A percentile compares a stretch with the other conserved stretches of the same genome.
Evolutionary conservation across 495 filamentous ascomycete species (phyloP).

Genomic region (Penicillium turbatum): DNA sequence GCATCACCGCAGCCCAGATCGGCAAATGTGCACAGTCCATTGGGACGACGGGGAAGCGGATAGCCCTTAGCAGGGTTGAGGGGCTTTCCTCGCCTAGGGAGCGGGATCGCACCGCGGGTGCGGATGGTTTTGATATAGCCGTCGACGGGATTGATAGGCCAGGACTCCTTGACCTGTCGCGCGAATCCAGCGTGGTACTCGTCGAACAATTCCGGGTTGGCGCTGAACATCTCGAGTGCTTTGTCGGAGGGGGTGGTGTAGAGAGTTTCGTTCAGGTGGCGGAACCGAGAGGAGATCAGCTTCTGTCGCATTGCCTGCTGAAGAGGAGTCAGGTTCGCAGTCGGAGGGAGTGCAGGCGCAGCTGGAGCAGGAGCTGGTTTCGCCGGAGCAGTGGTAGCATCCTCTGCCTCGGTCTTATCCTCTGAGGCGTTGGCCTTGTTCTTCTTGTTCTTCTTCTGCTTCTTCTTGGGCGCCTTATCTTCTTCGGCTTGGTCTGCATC

Average conservation of each 20-base stretch:
- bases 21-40: conserved; percentile 68
- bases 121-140: conserved; percentile 68
- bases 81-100: conserved; percentile 36
- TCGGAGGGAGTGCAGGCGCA: conserved; percentile 32
- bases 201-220: conserved; percentile 81
- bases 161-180: conserved; percentile 79
- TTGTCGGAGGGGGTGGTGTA: conserved; percentile 84
- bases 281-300: conserved; percentile 89
- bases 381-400: conserved; percentile 11
- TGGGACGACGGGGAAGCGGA: conserved; percentile 48
- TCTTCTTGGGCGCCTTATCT: conserved; percentile 26
- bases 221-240: conserved; percentile 70
- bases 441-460: conserved; percentile 39
- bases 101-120: conserved; percentile 44
- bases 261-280: conserved; percentile 91
- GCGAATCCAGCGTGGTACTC: conserved; percentile 96
- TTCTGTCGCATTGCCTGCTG: conserved; percentile 92
- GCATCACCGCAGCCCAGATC: conserved; percentile 85
- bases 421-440: conserved; percentile 22
- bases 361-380: conserved; percentile 25
- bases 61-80: conserved; percentile 28
- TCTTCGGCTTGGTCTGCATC: conserved; percentile 24
- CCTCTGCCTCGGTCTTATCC: conserved; percentile 11
- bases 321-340: conserved; percentile 72
- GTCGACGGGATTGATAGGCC: conserved; percentile 94